Evolutionary conservation across 2,329 filamentous ascomycete species (phyloP).

Genomic region (Fusarium paranaense): DNA sequence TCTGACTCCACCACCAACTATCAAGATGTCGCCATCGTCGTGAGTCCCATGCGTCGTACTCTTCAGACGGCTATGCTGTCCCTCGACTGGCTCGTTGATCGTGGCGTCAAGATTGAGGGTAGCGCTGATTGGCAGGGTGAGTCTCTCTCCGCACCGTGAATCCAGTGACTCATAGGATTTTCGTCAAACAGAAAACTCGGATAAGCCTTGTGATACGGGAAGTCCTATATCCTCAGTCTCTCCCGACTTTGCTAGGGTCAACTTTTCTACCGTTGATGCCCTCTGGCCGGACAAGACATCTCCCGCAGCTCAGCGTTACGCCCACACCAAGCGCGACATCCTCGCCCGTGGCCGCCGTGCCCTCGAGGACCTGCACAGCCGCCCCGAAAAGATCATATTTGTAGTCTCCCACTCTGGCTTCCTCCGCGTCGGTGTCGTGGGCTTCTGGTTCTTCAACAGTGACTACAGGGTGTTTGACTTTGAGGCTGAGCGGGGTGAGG

Average conservation of each 20-base stretch:
- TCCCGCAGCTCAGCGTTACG: slow-evolving; percentile 58
- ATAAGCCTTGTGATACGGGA: slow-evolving; percentile 72
- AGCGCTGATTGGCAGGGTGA: slow-evolving; percentile 75
- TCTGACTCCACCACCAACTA: slow-evolving; percentile 48
- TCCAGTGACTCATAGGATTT: not conserved
- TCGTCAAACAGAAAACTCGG: slow-evolving; percentile 59
- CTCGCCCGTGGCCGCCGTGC: slow-evolving; percentile 65
- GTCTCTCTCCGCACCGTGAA: not conserved
- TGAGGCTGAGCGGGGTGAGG: slow-evolving; percentile 37
- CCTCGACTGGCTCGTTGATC: slow-evolving; percentile 68
- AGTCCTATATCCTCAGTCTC: slow-evolving; percentile 57
- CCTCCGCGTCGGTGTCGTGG: slow-evolving; percentile 66
- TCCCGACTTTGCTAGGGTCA: slow-evolving; percentile 64
- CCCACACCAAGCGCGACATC: slow-evolving; percentile 64
- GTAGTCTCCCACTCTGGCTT: slow-evolving; percentile 76
- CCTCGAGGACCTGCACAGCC: slow-evolving; percentile 61
- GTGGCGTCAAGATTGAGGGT: slow-evolving; percentile 65
- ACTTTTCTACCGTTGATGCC: slow-evolving; percentile 68
- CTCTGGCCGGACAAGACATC: slow-evolving; percentile 73
- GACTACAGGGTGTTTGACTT: slow-evolving; percentile 75
- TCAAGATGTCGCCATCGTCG: slow-evolving; percentile 63
- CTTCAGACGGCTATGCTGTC: slow-evolving; percentile 71
- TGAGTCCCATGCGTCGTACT: slow-evolving; percentile 74
- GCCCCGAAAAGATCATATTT: slow-evolving; percentile 71
- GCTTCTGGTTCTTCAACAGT: slow-evolving; percentile 69